Evolutionary conservation across 352 stramenopile genomes (phyloP), one percentile per base, ranked within the genome.

Genomic region (Globisporangium alternatum): DNA sequence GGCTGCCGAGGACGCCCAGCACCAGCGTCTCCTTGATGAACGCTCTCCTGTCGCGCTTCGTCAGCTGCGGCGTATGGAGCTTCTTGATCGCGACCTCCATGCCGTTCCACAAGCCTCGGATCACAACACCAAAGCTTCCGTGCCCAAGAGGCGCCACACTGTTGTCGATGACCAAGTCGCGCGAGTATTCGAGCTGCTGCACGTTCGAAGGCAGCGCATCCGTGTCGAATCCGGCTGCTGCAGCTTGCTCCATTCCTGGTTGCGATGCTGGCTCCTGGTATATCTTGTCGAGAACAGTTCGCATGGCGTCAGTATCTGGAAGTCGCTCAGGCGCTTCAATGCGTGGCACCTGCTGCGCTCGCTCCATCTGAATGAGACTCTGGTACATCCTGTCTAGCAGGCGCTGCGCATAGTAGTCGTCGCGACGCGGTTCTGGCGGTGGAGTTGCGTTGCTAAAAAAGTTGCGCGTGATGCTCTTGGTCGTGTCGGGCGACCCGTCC

Each of bases 71-170:
- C n/a, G 54, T 54, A 45, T 80, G 73, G 1, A 80, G 68, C 56
- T 76, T 75, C 65, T 80, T 80, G 62, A 80, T 59, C 10, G 73
- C 73, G 7, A 80, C 70, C 31, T 55, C 9, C 5, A 65, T 56
- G 8, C 49, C 22, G 28, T 65, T 56, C 64, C 65, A 77, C 10
- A 12, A 67, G 15, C 70, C 73, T 3, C 47, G 61, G 21, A 68
- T 68, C 22, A 80, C 70, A 6, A 43, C 53, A 2, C 70, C 73
- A 31, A 80, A 80, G n/a, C 65, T 61, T 15, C 73, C 73, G 13
- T 65, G 65, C 2, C 73, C 65, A 13, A 80, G 53, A 12, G 56
- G 52, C 21, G 71, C 64, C 1, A 31, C 63, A 13, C 44, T 44
- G 4, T 70, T 30, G 3, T 66, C 51, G 25, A 80, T 67, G 10